These are phyloP conservation scores for Apiospora hydei DNA, from an alignment of 2,329 filamentous ascomycete species.

Conservation along the genomic window DNA sequence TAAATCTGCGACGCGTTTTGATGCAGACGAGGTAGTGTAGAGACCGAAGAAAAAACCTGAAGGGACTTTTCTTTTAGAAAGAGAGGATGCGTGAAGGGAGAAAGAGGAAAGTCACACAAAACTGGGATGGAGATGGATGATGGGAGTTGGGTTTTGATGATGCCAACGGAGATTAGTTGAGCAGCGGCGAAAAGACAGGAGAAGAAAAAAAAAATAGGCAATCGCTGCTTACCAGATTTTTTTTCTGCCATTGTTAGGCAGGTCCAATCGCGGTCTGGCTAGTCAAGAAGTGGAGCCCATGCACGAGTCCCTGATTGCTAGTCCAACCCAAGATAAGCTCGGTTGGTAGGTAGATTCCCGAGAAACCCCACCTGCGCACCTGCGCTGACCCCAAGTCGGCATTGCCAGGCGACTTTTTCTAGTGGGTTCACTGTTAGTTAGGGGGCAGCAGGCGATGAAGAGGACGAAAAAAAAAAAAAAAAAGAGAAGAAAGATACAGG, in stretches of 20 bases:
- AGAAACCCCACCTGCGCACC: background rate
- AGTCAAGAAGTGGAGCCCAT: conserved; percentile 12
- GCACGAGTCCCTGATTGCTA: conserved; percentile 15
- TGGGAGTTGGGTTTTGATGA: conserved; percentile 23
- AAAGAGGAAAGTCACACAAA: conserved; percentile 22
- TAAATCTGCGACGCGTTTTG: conserved; percentile 24
- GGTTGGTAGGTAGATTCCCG: background rate
- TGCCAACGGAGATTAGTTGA: conserved; percentile 19
- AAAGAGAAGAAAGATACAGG: background rate
- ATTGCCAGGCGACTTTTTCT: conserved; percentile 10
- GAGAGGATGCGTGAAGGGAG: conserved; percentile 4
- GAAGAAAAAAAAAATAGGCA: conserved; percentile 22
- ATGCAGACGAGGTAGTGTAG: conserved; percentile 21
- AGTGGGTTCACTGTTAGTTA: background rate
- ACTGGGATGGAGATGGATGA: conserved; percentile 20
- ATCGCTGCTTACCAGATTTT: conserved; percentile 14
- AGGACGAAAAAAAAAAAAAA: background rate
- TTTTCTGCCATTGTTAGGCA: conserved; percentile 16
- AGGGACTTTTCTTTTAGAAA: conserved; percentile 8
- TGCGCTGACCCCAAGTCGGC: background rate
- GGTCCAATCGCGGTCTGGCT: conserved; percentile 15
- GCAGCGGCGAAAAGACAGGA: conserved; percentile 23
- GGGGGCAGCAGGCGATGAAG: background rate
- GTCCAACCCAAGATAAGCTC: conserved; percentile 11
- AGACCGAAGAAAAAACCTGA: conserved; percentile 10